Evolutionary conservation across 106 monocot genomes (phyloP), one percentile per base, ranked within the genome.

Genomic region (Ottelia alismoides): DNA sequence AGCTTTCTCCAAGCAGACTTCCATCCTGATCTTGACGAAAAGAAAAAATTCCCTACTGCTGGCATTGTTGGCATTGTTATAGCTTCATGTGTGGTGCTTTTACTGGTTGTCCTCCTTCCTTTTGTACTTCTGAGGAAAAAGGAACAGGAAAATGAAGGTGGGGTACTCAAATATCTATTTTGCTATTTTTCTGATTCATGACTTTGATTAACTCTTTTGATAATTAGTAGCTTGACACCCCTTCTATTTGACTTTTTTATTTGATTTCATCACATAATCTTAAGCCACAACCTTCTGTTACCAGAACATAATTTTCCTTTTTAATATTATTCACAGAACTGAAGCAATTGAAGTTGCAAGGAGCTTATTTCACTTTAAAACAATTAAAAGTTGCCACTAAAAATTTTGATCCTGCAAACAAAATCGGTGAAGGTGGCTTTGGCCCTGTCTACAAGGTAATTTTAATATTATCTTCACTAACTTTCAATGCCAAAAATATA

Each of bases 101-200:
- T 53, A 25, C 20, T 72, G 23, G 43, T 63, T 25, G 51, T 72
- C 14, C 25, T 25, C 9, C 21, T 49, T 23, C 11, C 60, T 22
- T 53, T 51, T 45, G 30, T 65, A 47, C 47, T 7, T 59, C 55
- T 57, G 32, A 58, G 59, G 54, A 65, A 31, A 30, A 72, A 48
- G 32, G 11, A 65, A 5, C 51, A 2, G 12, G 30, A 51, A 45
- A 30, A 65, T 23, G 26, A 65, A 46, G 72, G 72, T 72, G 30
- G 48, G 51, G 53, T n/a, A n/a, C n/a, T 53, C 70, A 82, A 77
- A 73, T 54, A 72, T 72, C 55, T 10, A 57, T 11, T 56, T 67
- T 69, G 55, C 2, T 20, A 47, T 47, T 18, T n/a, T n/a, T n/a
- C n/a, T 47, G 46, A 9, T n/a, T n/a, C n/a, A 2, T n/a, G 10